Evolutionary conservation across 108 stramenopile species (phyloP), one percentile per base, ranked within the genome.

Genomic region (Stephanodiscus triporus): DNA sequence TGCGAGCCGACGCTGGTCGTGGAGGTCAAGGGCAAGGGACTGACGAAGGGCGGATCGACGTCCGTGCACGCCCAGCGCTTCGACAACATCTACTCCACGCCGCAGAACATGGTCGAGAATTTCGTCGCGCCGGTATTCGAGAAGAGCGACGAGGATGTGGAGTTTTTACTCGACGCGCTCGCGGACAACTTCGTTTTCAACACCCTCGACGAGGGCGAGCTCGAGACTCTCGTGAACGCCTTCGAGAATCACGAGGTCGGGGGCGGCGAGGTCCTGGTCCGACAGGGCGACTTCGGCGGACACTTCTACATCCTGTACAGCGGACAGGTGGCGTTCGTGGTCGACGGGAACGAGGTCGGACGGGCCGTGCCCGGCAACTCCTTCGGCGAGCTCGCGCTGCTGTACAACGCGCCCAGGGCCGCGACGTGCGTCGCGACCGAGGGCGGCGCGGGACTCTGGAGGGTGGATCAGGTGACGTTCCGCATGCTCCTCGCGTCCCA

Each of bases 361-460:
- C 68, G 63, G 19, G 89, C 90, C 51, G 69, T 57, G 24, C 22
- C 48, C 14, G 96, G 95, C 4, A 78, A 58, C 23, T 83, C 85
- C 59, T 98, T 99, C 83, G 98, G 98, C 29, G 98, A 99, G 73
- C 77, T 98, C 20, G 93, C 97, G 6, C 73, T 97, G 23, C 67
- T 97, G 70, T 99, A 99, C 76, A 91, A 97, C 75, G 88, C 84
- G 26, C 96, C 97, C 0, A 86, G 98, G 20, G 96, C 97, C 26
- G 98, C 97, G 9, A 95, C 95, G 9, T 90, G 89, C 68, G 59
- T 84, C 29, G 90, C 93, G 60, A 69, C 7, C 37, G 70, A 91
- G 84, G 60, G 70, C 16, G 66, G 77, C 37, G 70, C 68, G 30
- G 51, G 49, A 30, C 34, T 93, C 11, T 93, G 87, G 81, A 85